Conservation (phyloP, 306 rosid genomes). For the Fagus sylvatica region DNA sequence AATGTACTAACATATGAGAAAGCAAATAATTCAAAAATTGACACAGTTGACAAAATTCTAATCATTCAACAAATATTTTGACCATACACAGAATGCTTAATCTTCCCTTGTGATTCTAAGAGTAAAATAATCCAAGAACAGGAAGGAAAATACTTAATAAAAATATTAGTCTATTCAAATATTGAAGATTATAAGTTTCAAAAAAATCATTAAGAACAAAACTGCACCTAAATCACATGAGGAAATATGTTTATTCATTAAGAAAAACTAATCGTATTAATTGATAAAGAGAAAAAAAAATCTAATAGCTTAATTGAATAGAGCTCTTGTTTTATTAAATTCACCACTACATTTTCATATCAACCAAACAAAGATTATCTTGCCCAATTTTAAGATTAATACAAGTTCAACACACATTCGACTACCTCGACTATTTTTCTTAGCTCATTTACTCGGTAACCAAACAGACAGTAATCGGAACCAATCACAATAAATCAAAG, state of each 20-base stretch:
- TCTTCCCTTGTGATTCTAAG: no score
- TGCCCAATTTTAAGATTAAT: not conserved
- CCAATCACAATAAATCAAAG: not conserved
- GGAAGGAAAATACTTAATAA: no score
- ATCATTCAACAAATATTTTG: not conserved
- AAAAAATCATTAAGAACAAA: no score
- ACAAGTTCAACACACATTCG: not conserved
- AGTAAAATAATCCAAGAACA: no score
- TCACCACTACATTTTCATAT: not conserved
- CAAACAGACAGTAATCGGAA: not conserved
- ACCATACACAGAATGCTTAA: no score
- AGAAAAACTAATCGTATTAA: no score
- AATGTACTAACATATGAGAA: not conserved
- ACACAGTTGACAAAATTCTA: not conserved
- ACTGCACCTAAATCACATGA: no score
- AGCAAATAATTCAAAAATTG: not conserved
- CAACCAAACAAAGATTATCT: not conserved
- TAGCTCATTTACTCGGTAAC: not conserved
- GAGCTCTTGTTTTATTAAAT: not conserved
- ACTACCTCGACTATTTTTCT: not conserved
- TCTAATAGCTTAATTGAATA: no score
- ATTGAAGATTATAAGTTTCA: no score
- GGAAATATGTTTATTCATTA: no score
- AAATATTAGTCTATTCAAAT: no score
- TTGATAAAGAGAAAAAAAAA: no score